Base-by-base conservation (phyloP, 768 basidiomycete species). In the Leccinum disarticulatum region DNA sequence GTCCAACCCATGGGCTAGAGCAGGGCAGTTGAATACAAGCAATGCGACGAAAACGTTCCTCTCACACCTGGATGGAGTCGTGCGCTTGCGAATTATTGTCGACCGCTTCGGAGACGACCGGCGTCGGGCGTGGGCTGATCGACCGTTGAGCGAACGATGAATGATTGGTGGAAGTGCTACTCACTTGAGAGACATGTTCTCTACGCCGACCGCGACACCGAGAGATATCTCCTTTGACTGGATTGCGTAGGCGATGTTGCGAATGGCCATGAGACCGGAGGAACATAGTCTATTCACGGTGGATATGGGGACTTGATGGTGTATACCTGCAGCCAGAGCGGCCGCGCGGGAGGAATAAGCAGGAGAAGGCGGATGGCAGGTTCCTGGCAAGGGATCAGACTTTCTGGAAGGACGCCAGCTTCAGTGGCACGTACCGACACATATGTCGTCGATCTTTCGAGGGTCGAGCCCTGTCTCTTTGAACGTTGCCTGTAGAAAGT, bases 201-300 rank as follows among this genome's bases (percentile, higher is more conserved):
- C 91, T 10, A 83, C 85, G 17, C 90, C 91, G 30, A 87, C 80
- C 3, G 94, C 96, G 55, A 98, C 77, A 25, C 96, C 96, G 48
- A 98, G 79, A 28, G 90, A 87, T 28, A 88, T 87, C 68, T 98
- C 93, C 25, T 91, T 90, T 7, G 86, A 75, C 61, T 87, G 82
- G 64, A 98, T 95, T 58, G 89, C 83, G 72, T 96, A 89, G 17
- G 95, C 93, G 53, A 98, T 90, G 69, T 80, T 86, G 59, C 91
- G 86, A 61, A 98, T 87, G n/a, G 96, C 89, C 84, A 95, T 93
- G 52, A 98, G 80, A 25, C 95, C 95, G 0, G 94, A 95, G 2
- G 94, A 91, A 74, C 96, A 99, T 53, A 98, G 83, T 58, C 96
- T 81, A 74, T 99, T 99, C 56, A 98, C 86, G 11, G 91, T 89